phyloP scores from a whole-genome alignment of 139 green algal genomes.

The Marvania coccoides region DNA sequence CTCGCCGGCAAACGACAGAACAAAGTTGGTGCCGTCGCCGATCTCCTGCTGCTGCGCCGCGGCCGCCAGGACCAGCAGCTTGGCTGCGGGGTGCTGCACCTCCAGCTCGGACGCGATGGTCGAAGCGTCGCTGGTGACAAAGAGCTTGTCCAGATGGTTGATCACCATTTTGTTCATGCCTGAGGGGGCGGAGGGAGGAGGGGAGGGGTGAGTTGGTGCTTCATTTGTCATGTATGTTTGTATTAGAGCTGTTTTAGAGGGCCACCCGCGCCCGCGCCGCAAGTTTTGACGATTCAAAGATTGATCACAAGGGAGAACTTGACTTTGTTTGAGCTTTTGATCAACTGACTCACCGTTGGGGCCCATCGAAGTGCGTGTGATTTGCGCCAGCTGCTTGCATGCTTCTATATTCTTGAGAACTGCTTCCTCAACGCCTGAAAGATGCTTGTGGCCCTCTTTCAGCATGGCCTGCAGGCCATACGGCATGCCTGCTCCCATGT shows the following conservation, averaged over 20 bases:
- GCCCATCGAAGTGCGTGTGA: constrained; percentile 89
- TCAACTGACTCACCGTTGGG: constrained; percentile 74
- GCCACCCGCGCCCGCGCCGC: too few relatives aligned
- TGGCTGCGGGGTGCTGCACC: constrained; percentile 94
- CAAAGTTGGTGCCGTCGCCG: constrained; percentile 96
- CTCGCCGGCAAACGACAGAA: constrained; percentile 90
- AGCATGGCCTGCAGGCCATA: constrained; percentile 91
- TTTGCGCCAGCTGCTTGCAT: constrained; percentile 87
- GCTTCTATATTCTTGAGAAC: constrained; percentile 98
- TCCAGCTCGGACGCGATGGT: constrained; percentile 96
- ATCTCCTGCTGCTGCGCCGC: constrained; percentile 93
- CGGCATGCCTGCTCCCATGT: constrained; percentile 46
- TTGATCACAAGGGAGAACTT: too few relatives aligned
- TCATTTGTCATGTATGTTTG: neutral
- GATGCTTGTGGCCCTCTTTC: constrained; percentile 96
- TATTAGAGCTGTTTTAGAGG: too few relatives aligned
- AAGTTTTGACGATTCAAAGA: too few relatives aligned
- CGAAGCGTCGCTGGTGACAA: constrained; percentile 92
- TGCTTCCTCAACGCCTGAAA: constrained; percentile 91
- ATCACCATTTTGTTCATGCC: constrained; percentile 99
- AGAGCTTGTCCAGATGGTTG: constrained; percentile 98
- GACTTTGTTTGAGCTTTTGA: too few relatives aligned
- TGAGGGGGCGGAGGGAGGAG: constrained; percentile 21
- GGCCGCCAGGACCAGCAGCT: constrained; percentile 87
- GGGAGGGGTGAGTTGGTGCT: neutral